Percentiles rank a stretch among this genome's conserved stretches.
These are phyloP conservation scores for Periconia sp. DNA, from an alignment of 2,329 filamentous ascomycete species.

Conservation along the genomic window DNA sequence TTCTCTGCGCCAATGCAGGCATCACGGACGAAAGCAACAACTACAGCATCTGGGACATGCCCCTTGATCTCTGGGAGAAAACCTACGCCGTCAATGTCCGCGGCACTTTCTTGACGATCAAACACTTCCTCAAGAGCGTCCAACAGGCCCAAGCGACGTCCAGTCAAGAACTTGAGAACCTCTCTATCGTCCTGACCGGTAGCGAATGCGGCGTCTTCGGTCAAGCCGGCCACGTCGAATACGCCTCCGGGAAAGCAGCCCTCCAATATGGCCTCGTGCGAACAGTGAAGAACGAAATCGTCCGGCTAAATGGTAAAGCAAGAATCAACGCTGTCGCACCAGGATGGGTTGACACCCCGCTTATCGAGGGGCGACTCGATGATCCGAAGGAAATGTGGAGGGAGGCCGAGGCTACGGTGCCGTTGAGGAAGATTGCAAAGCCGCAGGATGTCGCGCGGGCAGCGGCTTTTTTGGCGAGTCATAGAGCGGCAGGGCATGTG, in stretches of 20 bases:
- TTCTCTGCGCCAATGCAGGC: constrained; percentile 58
- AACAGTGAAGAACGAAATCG: constrained; percentile 62
- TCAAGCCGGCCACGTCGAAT: constrained; percentile 58
- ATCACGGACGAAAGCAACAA: constrained; percentile 58
- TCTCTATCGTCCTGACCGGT: constrained; percentile 61
- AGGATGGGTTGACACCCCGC: constrained; percentile 55
- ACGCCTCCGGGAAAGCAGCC: constrained; percentile 55
- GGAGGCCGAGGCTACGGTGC: constrained; percentile 58
- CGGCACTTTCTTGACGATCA: constrained; percentile 62
- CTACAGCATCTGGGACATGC: constrained; percentile 60
- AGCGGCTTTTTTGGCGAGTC: no score
- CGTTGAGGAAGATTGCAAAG: no score
- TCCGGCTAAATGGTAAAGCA: constrained; percentile 56
- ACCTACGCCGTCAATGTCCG: constrained; percentile 58
- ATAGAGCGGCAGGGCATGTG: no score
- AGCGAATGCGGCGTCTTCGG: constrained; percentile 60
- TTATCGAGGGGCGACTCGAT: constrained; percentile 58
- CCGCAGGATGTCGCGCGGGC: no score
- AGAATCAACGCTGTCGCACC: constrained; percentile 61
- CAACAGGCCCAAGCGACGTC: constrained; percentile 45
- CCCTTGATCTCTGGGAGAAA: constrained; percentile 58
- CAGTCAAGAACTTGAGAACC: constrained; percentile 53
- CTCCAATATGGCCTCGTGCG: constrained; percentile 61
- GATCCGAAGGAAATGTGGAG: constrained; percentile 58
- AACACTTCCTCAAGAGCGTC: constrained; percentile 58